phyloP scores from a whole-genome alignment of 768 basidiomycete species.

The Rhizopogon salebrosus region DNA sequence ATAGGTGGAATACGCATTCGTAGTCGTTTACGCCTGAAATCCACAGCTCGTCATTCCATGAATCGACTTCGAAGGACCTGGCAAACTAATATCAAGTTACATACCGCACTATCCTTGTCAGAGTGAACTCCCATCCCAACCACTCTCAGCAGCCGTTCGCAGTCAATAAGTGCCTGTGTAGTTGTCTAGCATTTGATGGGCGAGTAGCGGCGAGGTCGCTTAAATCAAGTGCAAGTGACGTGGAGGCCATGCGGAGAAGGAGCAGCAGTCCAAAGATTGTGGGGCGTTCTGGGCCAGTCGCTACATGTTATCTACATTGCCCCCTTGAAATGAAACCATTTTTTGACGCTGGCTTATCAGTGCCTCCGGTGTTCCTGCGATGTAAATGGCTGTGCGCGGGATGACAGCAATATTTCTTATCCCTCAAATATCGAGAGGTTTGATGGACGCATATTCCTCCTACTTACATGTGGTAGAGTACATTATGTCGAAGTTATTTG shows the following conservation, averaged over 20 bases:
- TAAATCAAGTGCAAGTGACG: no score
- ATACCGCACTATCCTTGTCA: no score
- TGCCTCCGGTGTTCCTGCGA: background rate
- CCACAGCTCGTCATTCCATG: no score
- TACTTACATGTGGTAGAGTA: background rate
- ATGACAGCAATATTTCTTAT: background rate
- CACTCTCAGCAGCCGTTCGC: no score
- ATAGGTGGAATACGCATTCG: no score
- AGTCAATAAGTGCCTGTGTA: no score
- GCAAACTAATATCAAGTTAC: no score
- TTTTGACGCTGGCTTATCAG: constrained; percentile 1
- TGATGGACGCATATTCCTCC: background rate
- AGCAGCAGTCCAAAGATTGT: background rate
- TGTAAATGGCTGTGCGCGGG: background rate
- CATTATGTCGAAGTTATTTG: background rate
- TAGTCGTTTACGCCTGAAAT: no score
- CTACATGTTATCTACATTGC: background rate
- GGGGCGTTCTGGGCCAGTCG: background rate
- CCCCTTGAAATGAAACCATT: background rate
- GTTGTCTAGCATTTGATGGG: no score
- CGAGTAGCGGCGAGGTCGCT: no score
- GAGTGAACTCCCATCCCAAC: no score
- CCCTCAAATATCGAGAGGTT: background rate
- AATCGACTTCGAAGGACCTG: no score
- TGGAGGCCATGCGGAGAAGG: background rate